phyloP scores from a whole-genome alignment of 2,329 filamentous ascomycete genomes.

The Chaetomium globosum region DNA sequence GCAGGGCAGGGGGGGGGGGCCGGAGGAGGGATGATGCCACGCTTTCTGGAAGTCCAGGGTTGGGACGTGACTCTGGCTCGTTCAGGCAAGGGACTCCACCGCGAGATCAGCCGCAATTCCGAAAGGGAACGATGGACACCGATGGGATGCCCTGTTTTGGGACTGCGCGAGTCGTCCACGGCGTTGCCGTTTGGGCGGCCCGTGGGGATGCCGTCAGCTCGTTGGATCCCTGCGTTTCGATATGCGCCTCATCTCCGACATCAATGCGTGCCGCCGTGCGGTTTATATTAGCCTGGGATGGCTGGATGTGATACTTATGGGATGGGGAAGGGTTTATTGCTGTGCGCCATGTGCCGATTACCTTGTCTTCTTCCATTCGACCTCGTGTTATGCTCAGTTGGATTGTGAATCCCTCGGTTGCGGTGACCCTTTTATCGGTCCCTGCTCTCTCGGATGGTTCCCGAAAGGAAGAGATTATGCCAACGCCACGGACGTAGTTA shows the following conservation, averaged over 20 bases:
- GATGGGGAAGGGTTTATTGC: slow-evolving; percentile 3
- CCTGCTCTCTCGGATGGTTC: neutral
- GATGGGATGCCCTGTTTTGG: slow-evolving; percentile 17
- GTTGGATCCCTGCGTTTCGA: slow-evolving; percentile 32
- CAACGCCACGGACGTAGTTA: neutral
- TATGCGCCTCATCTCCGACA: slow-evolving; percentile 45
- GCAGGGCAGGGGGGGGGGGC: no score
- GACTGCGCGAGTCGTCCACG: neutral
- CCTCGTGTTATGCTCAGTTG: slow-evolving; percentile 28
- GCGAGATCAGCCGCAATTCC: slow-evolving; percentile 26
- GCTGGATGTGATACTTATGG: neutral
- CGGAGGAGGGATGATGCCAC: neutral
- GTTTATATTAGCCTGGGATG: slow-evolving; percentile 12
- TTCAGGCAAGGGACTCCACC: slow-evolving; percentile 9
- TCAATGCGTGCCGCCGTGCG: slow-evolving; percentile 40
- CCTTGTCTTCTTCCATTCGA: slow-evolving; percentile 25
- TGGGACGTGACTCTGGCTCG: neutral
- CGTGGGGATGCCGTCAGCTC: neutral
- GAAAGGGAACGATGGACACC: neutral
- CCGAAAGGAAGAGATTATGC: neutral
- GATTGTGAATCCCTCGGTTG: neutral
- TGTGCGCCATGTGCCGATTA: slow-evolving; percentile 16
- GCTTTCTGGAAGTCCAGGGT: slow-evolving; percentile 12
- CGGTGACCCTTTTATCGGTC: neutral
- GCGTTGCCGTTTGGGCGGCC: neutral